Evolutionary conservation across 2,329 filamentous ascomycete genomes (phyloP), one percentile per base, ranked within the genome.

Genomic region (Sporothrix brunneoviolacea): DNA sequence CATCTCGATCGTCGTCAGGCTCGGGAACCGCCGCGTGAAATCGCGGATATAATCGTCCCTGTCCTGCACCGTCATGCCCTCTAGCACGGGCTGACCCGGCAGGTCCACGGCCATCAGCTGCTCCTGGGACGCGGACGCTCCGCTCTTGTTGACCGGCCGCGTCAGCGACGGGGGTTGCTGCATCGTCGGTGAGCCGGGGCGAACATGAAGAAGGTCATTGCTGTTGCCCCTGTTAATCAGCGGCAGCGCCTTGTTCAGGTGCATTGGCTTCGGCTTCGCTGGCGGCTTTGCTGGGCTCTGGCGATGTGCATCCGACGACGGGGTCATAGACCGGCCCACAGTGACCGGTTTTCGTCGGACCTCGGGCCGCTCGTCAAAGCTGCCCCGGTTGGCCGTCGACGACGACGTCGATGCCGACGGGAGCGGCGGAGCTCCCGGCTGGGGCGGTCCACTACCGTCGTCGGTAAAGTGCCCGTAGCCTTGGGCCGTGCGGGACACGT

Each of bases 11-110:
- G 88, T 80, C 50, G 83, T 84, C 52, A 97, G 70, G 63, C 86
- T 94, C 1, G 91, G 91, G 67, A 90, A 96, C 52, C 89, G 76
- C 67, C 90, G 90, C 54, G 83, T 84, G 64, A 97, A 96, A 62
- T 88, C 68, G 53, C 70, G 67, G 39, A 84, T 65, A 60, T 84
- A 84, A 58, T 90, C 86, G 40, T 82, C 80, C 62, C 74, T 79
- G 59, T 83, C 76, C 56, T 73, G 70, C 4, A 69, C 63, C 49
- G 71, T 74, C 78, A 81, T 82, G 41, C 47, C 53, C 38, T 78
- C 74, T 52, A 79, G 61, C 45, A 69, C 64, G 3, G 75, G 72
- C 54, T 74, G 71, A 1, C 69, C 74, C 1, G 72, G 70, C 28
- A 77, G 61, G 55, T 75, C 71, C 33, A 70, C 61, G 24, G 70